Conservation (phyloP, 345 rosid species). For the Eucalyptus erythrocorys region DNA sequence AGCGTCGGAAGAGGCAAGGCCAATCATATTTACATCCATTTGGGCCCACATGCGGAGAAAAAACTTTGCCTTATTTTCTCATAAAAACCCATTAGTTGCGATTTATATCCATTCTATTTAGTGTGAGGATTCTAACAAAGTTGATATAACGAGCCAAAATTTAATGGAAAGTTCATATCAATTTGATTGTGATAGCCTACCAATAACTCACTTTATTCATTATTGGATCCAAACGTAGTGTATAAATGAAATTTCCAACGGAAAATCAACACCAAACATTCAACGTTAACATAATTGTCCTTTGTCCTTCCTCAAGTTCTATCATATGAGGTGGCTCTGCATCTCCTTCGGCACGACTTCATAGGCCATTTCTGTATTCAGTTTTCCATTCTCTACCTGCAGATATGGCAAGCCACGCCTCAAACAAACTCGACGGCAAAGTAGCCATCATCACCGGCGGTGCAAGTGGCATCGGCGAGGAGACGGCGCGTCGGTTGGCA, state of each 20-base stretch:
- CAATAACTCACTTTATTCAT: not conserved
- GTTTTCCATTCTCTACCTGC: not conserved
- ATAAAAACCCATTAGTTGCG: not conserved
- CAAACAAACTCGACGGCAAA: slow-evolving; percentile 1
- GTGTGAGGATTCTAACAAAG: not conserved
- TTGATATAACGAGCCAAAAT: not conserved
- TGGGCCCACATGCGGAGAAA: not conserved
- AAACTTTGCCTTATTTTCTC: not conserved
- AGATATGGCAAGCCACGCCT: not conserved
- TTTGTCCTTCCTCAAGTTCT: not conserved
- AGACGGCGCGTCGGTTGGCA: not conserved
- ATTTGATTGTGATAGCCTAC: not conserved
- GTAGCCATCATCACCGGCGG: slow-evolving; percentile 14
- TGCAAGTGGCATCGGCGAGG: slow-evolving; percentile 5
- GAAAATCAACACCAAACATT: not conserved
- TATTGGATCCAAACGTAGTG: not conserved
- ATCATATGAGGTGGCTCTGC: not conserved
- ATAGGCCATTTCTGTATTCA: not conserved
- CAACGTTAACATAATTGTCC: not conserved
- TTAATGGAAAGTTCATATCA: not conserved
- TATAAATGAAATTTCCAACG: not conserved
- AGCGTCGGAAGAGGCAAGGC: not conserved
- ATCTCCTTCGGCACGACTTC: not conserved
- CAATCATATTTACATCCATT: not conserved
- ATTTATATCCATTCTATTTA: not conserved